Percentiles rank a stretch among this genome's conserved stretches.
These are phyloP conservation scores for Paecilomyces variotii DNA, from an alignment of 2,329 filamentous ascomycete genomes.

Conservation along the genomic window DNA sequence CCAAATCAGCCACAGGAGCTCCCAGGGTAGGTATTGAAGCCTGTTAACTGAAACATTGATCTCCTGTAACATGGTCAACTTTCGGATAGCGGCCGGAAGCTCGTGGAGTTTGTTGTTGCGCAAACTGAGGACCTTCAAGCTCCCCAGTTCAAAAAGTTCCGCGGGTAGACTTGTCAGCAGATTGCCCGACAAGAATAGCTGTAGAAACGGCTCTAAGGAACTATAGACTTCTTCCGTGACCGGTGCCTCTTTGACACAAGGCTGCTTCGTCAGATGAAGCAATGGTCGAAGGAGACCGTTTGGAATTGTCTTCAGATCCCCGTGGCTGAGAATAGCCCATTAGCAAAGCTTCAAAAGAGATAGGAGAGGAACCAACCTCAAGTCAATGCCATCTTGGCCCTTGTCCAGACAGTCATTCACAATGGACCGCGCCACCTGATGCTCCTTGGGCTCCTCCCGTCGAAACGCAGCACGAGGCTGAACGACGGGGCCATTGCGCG, in stretches of 20 bases:
- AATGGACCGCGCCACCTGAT: slow-evolving; percentile 27
- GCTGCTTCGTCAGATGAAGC: slow-evolving; percentile 33
- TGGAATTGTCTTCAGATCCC: slow-evolving; percentile 23
- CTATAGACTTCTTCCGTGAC: slow-evolving; percentile 29
- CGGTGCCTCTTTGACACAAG: slow-evolving; percentile 23
- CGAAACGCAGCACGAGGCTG: slow-evolving; percentile 10
- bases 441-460: slow-evolving; percentile 25
- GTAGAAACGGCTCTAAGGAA: slow-evolving; percentile 34
- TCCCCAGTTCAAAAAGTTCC: slow-evolving; percentile 35
- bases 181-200: slow-evolving; percentile 38
- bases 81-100: slow-evolving; percentile 34
- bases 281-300: slow-evolving; percentile 27
- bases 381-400: slow-evolving; percentile 37
- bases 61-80: slow-evolving; percentile 33
- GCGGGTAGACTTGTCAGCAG: slow-evolving; percentile 26
- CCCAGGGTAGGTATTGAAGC: slow-evolving; percentile 36
- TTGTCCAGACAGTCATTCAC: slow-evolving; percentile 36
- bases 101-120: slow-evolving; percentile 38
- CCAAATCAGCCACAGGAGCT: slow-evolving; percentile 33
- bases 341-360: not conserved
- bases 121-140: slow-evolving; percentile 37
- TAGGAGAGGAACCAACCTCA: slow-evolving; percentile 29
- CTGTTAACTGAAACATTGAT: slow-evolving; percentile 40
- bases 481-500: slow-evolving; percentile 3
- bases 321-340: slow-evolving; percentile 16